A percentile compares a stretch with the other conserved stretches of the same genome.
These are phyloP conservation scores for Colletotrichum spaethianum DNA, from an alignment of 2,329 filamentous ascomycete genomes.

Conservation along the genomic window DNA sequence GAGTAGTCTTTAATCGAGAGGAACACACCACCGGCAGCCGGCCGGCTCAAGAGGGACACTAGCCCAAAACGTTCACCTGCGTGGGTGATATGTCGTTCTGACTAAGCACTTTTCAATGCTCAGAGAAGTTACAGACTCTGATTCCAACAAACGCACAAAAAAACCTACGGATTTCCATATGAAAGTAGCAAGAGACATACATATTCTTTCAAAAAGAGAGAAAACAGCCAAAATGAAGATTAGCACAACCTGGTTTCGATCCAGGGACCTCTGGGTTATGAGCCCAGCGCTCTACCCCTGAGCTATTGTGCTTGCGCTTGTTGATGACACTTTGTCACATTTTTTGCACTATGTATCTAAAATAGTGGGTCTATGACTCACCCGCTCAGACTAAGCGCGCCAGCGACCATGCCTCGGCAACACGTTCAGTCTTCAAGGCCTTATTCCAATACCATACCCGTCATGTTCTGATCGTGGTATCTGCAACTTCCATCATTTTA, in stretches of 20 bases:
- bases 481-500: no score
- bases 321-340: rapidly evolving
- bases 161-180: neutral
- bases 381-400: neutral
- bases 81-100: neutral
- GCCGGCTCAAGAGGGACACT: neutral
- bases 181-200: neutral
- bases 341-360: rapidly evolving
- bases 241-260: slow-evolving; percentile 42
- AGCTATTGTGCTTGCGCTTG: slow-evolving; percentile 15
- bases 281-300: slow-evolving; percentile 40
- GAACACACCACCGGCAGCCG: neutral
- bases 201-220: rapidly evolving
- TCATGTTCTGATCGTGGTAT: no score
- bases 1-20: neutral
- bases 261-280: slow-evolving; percentile 42
- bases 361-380: neutral
- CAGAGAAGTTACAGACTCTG: no score
- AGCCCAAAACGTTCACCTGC: no score
- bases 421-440: neutral
- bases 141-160: neutral
- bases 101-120: neutral
- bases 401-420: neutral
- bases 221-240: neutral
- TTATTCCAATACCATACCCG: no score